Percentiles rank a stretch among this genome's conserved stretches.
Conservation (phyloP, 2,329 filamentous ascomycete genomes). For the Pseudocercospora cruenta region DNA sequence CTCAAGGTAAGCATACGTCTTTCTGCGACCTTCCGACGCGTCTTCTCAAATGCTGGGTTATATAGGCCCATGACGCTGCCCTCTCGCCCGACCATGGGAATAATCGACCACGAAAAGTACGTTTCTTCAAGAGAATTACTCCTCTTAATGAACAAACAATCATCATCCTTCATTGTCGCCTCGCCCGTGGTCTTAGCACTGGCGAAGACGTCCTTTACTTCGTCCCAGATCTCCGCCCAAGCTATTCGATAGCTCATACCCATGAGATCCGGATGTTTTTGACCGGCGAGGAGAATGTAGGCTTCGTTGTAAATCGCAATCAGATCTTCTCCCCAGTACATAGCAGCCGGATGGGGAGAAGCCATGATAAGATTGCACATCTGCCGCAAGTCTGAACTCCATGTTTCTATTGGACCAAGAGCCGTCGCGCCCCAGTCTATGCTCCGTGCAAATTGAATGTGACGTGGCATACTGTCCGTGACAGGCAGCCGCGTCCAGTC, state of each 20-base stretch:
- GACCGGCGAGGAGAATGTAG: slow-evolving; percentile 70
- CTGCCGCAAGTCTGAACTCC: slow-evolving; percentile 68
- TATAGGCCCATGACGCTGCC: slow-evolving; percentile 75
- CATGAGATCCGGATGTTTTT: slow-evolving; percentile 78
- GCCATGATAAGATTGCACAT: slow-evolving; percentile 85
- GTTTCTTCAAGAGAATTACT: slow-evolving; percentile 75
- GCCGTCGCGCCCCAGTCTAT: slow-evolving; percentile 74
- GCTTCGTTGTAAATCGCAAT: slow-evolving; percentile 74
- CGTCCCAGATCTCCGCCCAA: slow-evolving; percentile 76
- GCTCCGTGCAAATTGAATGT: slow-evolving; percentile 73
- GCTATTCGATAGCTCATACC: slow-evolving; percentile 67
- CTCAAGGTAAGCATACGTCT: slow-evolving; percentile 77
- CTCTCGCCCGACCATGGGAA: slow-evolving; percentile 74
- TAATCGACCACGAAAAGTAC: slow-evolving; percentile 81
- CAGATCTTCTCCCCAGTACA: slow-evolving; percentile 51
- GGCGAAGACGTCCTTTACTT: slow-evolving; percentile 69
- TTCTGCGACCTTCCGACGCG: slow-evolving; percentile 75
- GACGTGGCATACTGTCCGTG: slow-evolving; percentile 65
- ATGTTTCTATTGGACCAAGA: slow-evolving; percentile 74
- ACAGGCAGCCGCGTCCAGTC: slow-evolving; percentile 79
- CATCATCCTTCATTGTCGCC: slow-evolving; percentile 83
- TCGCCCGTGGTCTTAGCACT: slow-evolving; percentile 71
- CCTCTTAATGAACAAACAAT: slow-evolving; percentile 72
- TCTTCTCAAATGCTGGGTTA: slow-evolving; percentile 82
- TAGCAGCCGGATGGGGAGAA: slow-evolving; percentile 61